Evolutionary conservation across 2,329 filamentous ascomycete genomes (phyloP).

Genomic region (Grosmannia penicillata): DNA sequence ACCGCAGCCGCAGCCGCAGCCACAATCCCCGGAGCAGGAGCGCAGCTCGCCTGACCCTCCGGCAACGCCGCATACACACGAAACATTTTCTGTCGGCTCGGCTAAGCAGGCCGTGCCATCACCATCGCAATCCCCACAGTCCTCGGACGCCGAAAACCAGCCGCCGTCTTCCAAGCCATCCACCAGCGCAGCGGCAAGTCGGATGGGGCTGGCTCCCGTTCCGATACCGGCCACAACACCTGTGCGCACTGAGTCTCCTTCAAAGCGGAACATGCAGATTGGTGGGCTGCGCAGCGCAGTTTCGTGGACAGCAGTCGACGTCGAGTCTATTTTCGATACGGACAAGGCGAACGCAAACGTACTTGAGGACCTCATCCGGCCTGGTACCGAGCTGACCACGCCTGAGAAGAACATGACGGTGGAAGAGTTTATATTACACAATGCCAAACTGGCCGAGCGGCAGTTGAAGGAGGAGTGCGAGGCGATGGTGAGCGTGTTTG

Average conservation of each 20-base stretch:
- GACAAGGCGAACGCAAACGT: conserved; percentile 37
- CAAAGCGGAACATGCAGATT: conserved; percentile 39
- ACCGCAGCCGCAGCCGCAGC: conserved; percentile 6
- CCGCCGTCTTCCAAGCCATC: conserved; percentile 53
- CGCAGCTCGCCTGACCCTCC: conserved; percentile 12
- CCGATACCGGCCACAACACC: conserved; percentile 23
- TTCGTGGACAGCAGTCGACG: conserved; percentile 60
- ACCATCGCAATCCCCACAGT: conserved; percentile 56
- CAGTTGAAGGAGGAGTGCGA: conserved; percentile 72
- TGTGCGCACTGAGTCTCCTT: conserved; percentile 37
- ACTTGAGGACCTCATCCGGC: conserved; percentile 32
- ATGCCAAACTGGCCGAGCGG: conserved; percentile 67
- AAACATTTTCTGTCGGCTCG: conserved; percentile 28
- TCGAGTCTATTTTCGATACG: conserved; percentile 51
- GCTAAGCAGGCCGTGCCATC: conserved; percentile 40
- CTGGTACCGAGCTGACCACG: conserved; percentile 48
- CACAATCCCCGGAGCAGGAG: conserved; percentile 9
- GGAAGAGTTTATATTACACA: conserved; percentile 79
- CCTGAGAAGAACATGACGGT: conserved; percentile 83
- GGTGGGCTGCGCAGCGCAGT: conserved; percentile 39
- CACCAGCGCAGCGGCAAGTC: conserved; percentile 28
- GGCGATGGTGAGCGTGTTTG: conserved; percentile 66
- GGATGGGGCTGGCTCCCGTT: conserved; percentile 29
- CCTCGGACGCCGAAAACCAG: conserved; percentile 68
- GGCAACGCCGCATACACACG: conserved; percentile 25